Percentiles rank a stretch among this genome's conserved stretches.
phyloP scores from a whole-genome alignment of 2,329 filamentous ascomycete genomes.

The Phialophora tarda region DNA sequence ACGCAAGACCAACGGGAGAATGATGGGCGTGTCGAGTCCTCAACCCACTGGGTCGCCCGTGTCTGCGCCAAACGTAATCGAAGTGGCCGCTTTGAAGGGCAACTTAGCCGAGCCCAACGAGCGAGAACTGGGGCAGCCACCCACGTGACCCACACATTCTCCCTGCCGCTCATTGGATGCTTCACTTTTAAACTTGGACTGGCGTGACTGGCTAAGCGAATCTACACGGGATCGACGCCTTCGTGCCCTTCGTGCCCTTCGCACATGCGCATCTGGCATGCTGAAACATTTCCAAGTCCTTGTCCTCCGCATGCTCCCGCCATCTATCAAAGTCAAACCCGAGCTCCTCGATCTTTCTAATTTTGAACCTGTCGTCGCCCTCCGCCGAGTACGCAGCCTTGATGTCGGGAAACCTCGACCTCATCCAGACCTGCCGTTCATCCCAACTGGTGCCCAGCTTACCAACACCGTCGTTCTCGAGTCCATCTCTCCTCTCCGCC shows the following conservation, averaged over 20 bases:
- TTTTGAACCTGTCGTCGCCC: constrained; percentile 62
- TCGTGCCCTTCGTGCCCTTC: not conserved
- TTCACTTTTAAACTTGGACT: too few species aligned
- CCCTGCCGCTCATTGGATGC: too few species aligned
- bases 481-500: constrained; percentile 46
- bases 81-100: not conserved
- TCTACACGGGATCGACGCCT: not conserved
- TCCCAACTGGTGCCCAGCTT: constrained; percentile 76
- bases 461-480: constrained; percentile 57
- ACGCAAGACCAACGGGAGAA: too few species aligned
- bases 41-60: constrained; percentile 9
- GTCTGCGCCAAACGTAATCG: not conserved
- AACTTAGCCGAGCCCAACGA: constrained; percentile 28
- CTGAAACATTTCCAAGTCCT: constrained; percentile 29
- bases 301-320: constrained; percentile 27
- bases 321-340: constrained; percentile 66
- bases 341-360: constrained; percentile 72
- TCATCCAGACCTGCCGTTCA: constrained; percentile 72
- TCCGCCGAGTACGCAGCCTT: constrained; percentile 72
- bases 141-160: not conserved
- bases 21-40: not conserved
- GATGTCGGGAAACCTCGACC: constrained; percentile 70
- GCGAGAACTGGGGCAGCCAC: too few species aligned
- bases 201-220: not conserved
- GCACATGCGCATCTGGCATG: constrained; percentile 17